Evolutionary conservation across 2,329 filamentous ascomycete genomes (phyloP), one percentile per base, ranked within the genome.

Genomic region (Fusarium sp.): DNA sequence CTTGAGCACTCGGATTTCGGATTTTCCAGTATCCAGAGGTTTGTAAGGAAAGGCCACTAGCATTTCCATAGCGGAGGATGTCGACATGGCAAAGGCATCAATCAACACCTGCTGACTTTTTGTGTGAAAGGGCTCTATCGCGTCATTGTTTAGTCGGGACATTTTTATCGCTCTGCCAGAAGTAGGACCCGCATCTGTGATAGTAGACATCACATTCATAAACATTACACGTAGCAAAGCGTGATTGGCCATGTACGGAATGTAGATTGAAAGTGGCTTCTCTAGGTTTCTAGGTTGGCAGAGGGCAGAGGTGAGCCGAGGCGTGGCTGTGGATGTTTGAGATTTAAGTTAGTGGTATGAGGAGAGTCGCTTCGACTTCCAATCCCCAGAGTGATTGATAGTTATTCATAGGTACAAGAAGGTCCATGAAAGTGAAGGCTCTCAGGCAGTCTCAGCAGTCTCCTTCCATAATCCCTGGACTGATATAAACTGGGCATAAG

Each of bases 401-500:
- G 27, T 20, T 9, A n/a, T 52, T 52, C 6, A 3, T 20, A 54
- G 2, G 20, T 34, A 54, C 50, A 54, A n/a, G 27, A 13, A 30
- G 48, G 25, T 30, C 27, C 5, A 52, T 52, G 13, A 10, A 16
- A 10, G 18, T 6, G 18, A n/a, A 9, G 30, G n/a, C 2, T 25
- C 13, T 35, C n/a, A 54, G 13, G 9, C 63, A 6, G 54, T 30
- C 30, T 58, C 25, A n/a, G 63, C 64, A 4, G 64, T 54, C 1
- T 63, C 70, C 7, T 34, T 73, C 73, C 73, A 75, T 14, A 75
- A 1, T 25, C 45, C 48, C 25, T 37, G 35, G 0, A 76, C 60
- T 16, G 70, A 70, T 11, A 74, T 61, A 8, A 68, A 76, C 37
- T 76, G 70, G 1, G 67, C 50, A 34, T 75, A 75, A 2, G 73